Evolutionary conservation across 1,284 basidiomycete species (phyloP), one percentile per base, ranked within the genome.

Genomic region (Leccinum subfulvum): DNA sequence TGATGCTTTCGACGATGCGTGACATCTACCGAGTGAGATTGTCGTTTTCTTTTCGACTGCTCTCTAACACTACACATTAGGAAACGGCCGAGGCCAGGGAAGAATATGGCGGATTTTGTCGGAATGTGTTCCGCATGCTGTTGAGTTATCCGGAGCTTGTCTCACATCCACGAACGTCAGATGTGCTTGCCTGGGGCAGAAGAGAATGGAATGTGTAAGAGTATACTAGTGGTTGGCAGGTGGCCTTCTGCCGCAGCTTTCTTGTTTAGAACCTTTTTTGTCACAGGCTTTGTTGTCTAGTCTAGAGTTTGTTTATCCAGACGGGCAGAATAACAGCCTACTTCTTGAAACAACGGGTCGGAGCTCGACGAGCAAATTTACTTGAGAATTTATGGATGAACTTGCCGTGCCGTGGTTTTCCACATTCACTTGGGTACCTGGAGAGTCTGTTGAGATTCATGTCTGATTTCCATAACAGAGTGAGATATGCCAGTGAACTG

Each of bases 1-100:
- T 60, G 60, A 72, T 76, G 68, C 41, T 77, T 35, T 71, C 72
- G 52, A 68, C 69, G 30, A 75, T 74, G 75, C 73, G 71, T 10
- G 63, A 73, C 54, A 71, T 73, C 37, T 68, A 75, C 54, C 62
- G 69, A 65, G 73, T 72, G 59, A 62, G 47, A 21, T 49, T 7
- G 4, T 13, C 57, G 6, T 49, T 56, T 52, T 39, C 35, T 14
- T 30, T 18, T 33, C 10, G 49, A 23, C 30, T 35, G 41, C 0
- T 11, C 1, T 11, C 11, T 47, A 11, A 49, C 18, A 52, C 66
- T 59, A 23, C 39, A 26, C 16, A 9, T 11, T 6, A 52, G 57
- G 57, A 63, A 56, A 63, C 62, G 28, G 26, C 52, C 0, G 71
- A 67, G 28, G 63, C 61, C 6, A 69, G 61, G 39, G 64, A 16